Conservation (phyloP, 371 early-diverging fungal species). For the Rhizopus stolonifer region DNA sequence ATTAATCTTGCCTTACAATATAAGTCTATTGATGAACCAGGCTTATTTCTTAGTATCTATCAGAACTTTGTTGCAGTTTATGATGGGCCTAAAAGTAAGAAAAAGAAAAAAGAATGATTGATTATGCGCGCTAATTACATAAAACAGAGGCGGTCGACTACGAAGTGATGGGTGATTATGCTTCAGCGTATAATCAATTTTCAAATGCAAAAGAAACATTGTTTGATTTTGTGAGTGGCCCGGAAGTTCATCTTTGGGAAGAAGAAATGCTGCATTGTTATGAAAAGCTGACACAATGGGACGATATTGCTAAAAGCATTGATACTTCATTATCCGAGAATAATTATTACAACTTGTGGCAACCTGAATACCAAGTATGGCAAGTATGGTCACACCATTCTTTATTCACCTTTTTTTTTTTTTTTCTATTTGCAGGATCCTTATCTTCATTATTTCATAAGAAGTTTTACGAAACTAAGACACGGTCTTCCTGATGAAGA, state of each 20-base stretch:
- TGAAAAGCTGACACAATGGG: slow-evolving; percentile 67
- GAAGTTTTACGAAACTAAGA: slow-evolving; percentile 52
- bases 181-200: slow-evolving; percentile 51
- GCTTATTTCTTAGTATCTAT: slow-evolving; percentile 62
- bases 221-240: background rate
- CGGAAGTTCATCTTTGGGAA: slow-evolving; percentile 53
- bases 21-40: slow-evolving; percentile 59
- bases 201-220: slow-evolving; percentile 35
- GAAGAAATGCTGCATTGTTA: slow-evolving; percentile 62
- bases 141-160: slow-evolving; percentile 54
- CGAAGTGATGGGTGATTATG: slow-evolving; percentile 61
- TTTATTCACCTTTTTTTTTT: background rate
- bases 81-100: slow-evolving; percentile 39
- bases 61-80: slow-evolving; percentile 51
- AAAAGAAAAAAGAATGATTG: background rate
- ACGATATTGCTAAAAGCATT: slow-evolving; percentile 47
- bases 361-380: slow-evolving; percentile 38
- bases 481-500: slow-evolving; percentile 42
- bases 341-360: slow-evolving; percentile 51
- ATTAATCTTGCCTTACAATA: slow-evolving; percentile 62
- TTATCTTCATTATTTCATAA: slow-evolving; percentile 56
- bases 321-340: slow-evolving; percentile 38
- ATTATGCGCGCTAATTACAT: no score
- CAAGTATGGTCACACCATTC: background rate
- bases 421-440: slow-evolving; percentile 28